These are phyloP conservation scores for Acer saccharum DNA, from an alignment of 345 rosid species.

Conservation along the genomic window DNA sequence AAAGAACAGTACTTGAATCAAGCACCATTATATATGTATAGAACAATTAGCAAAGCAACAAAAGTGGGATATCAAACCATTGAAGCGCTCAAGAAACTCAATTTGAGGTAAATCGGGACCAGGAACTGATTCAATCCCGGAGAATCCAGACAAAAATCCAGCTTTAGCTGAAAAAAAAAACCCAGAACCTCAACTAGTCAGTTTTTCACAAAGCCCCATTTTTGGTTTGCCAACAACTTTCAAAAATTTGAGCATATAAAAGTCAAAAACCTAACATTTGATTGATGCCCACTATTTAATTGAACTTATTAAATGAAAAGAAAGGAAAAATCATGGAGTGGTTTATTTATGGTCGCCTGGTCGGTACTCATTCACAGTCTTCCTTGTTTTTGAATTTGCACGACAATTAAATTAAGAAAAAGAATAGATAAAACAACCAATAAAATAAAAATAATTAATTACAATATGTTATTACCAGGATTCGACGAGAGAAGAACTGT, in stretches of 20 bases:
- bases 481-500: constrained; percentile 64
- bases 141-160: constrained; percentile 73
- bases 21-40: neutral
- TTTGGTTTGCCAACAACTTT: no score
- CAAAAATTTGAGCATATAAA: neutral
- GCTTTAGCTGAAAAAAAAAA: constrained; percentile 61
- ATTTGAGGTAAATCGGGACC: constrained; percentile 81
- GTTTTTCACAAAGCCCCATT: neutral
- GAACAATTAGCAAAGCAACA: neutral
- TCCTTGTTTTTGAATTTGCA: neutral
- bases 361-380: neutral
- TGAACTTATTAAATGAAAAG: neutral
- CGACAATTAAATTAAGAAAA: neutral
- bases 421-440: neutral
- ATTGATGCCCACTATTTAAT: neutral
- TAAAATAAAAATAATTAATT: neutral
- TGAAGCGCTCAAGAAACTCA: constrained; percentile 73
- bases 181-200: constrained; percentile 2
- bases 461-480: constrained; percentile 46
- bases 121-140: constrained; percentile 93
- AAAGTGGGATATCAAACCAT: constrained; percentile 45
- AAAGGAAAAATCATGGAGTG: neutral
- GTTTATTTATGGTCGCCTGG: no score
- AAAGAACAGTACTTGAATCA: neutral
- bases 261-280: constrained; percentile 2